A percentile compares a stretch with the other conserved stretches of the same genome.
These are phyloP conservation scores for Peziza echinospora DNA, from an alignment of 495 filamentous ascomycete genomes.

Conservation along the genomic window DNA sequence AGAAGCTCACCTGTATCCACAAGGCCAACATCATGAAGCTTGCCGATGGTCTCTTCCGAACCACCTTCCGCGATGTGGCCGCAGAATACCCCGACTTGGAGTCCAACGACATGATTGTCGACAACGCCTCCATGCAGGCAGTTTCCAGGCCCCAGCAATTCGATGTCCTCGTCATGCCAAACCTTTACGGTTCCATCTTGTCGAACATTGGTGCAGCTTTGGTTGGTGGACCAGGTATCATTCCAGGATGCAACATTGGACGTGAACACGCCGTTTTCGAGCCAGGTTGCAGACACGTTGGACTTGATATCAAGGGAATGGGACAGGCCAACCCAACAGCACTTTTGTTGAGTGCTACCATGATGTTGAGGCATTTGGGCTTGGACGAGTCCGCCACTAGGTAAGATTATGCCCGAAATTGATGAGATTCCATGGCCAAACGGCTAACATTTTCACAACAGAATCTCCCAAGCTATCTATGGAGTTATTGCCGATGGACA, in stretches of 20 bases:
- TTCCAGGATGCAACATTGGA: constrained; percentile 98
- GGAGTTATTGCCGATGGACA: constrained; percentile 82
- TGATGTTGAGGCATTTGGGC: constrained; percentile 89
- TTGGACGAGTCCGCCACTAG: constrained; percentile 86
- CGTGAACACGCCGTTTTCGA: constrained; percentile 96
- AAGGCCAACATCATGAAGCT: constrained; percentile 99
- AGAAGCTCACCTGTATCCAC: constrained; percentile 98
- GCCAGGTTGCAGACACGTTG: constrained; percentile 94
- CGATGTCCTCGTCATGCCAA: constrained; percentile 99
- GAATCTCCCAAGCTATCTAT: constrained; percentile 93
- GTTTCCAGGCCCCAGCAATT: constrained; percentile 92
- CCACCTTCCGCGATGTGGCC: constrained; percentile 79
- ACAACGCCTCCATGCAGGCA: constrained; percentile 98
- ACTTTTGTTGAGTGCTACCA: constrained; percentile 78
- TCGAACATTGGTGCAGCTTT: constrained; percentile 97
- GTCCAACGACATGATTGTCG: constrained; percentile 97
- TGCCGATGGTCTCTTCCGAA: constrained; percentile 93
- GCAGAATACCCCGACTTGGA: constrained; percentile 85
- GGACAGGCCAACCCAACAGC: constrained; percentile 97
- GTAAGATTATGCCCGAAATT: neutral
- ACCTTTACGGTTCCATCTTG: constrained; percentile 94
- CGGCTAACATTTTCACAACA: too few relatives aligned
- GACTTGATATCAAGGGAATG: constrained; percentile 97
- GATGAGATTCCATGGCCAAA: too few relatives aligned
- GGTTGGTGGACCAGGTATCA: constrained; percentile 92